These are phyloP conservation scores for Ramaria rubella DNA, from an alignment of 768 basidiomycete genomes.

Conservation along the genomic window DNA sequence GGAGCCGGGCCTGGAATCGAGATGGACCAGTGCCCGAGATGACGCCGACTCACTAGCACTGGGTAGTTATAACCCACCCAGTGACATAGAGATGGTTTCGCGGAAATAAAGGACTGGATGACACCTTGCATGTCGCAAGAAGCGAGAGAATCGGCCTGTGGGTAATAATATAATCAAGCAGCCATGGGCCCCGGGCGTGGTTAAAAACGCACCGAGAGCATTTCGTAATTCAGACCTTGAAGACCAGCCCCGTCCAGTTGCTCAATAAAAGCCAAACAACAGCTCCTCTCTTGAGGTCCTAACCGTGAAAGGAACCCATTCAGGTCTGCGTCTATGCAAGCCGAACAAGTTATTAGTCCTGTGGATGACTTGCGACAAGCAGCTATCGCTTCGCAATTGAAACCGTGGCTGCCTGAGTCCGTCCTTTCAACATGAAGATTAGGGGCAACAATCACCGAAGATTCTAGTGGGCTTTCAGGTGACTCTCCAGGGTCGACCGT, in stretches of 20 bases:
- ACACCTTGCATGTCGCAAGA: not conserved
- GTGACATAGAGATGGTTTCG: not conserved
- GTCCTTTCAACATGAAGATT: not conserved
- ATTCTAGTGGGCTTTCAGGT: not conserved
- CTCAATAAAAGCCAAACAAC: not conserved
- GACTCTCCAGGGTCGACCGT: not conserved
- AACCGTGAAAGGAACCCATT: not conserved
- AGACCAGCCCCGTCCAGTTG: not conserved
- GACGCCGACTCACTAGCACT: constrained; percentile 6
- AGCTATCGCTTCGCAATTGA: not conserved
- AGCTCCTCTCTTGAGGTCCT: not conserved
- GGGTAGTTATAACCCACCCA: constrained; percentile 8
- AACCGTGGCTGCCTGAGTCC: not conserved
- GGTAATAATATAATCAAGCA: not conserved
- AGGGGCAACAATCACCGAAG: constrained; percentile 33
- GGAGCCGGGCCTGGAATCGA: constrained; percentile 39
- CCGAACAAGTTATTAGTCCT: constrained; percentile 1
- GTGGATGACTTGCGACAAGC: not conserved
- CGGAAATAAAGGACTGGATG: not conserved
- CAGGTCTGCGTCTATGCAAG: not conserved
- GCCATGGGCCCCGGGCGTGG: not conserved
- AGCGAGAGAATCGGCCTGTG: not conserved
- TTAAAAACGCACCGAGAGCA: not conserved
- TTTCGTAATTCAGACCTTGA: constrained; percentile 3
- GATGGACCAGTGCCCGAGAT: constrained; percentile 49